phyloP scores from a whole-genome alignment of 768 basidiomycete genomes.

The Hygrophorus pudorinus region DNA sequence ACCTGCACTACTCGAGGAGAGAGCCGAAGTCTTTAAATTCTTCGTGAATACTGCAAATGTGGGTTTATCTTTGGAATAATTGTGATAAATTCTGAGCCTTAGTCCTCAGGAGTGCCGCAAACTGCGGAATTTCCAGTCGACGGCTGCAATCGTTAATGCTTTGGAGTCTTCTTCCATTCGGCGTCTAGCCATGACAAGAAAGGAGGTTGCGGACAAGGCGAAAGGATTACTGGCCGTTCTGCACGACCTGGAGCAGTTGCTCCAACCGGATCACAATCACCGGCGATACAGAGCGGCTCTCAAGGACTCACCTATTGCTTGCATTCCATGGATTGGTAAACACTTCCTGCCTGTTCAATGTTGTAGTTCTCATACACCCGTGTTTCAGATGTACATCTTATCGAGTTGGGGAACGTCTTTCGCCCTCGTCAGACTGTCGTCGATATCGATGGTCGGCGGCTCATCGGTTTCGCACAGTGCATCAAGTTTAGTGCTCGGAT shows the following conservation, averaged over 20 bases:
- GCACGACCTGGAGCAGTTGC: constrained; percentile 16
- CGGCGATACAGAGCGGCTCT: constrained; percentile 27
- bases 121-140: constrained; percentile 33
- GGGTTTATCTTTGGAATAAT: constrained; percentile 6
- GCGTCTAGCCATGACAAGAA: constrained; percentile 24
- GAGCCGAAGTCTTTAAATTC: constrained; percentile 32
- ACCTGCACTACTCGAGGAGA: constrained; percentile 24
- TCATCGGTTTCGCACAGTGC: constrained; percentile 37
- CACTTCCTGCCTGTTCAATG: constrained; percentile 3
- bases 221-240: constrained; percentile 22
- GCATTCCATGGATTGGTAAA: constrained; percentile 34
- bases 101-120: constrained; percentile 31
- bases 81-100: neutral
- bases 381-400: constrained; percentile 28
- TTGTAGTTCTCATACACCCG: neutral
- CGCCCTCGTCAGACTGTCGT: constrained; percentile 20
- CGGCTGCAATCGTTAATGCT: constrained; percentile 32
- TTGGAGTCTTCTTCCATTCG: constrained; percentile 30
- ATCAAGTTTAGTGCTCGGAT: constrained; percentile 26
- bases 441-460: constrained; percentile 19
- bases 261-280: constrained; percentile 26
- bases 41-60: constrained; percentile 34
- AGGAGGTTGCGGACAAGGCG: constrained; percentile 19
- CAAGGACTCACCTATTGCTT: constrained; percentile 14
- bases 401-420: constrained; percentile 24